Evolutionary conservation across 75 land plant species (phyloP), one percentile per base, ranked within the genome.

Genomic region (Picea glauca): DNA sequence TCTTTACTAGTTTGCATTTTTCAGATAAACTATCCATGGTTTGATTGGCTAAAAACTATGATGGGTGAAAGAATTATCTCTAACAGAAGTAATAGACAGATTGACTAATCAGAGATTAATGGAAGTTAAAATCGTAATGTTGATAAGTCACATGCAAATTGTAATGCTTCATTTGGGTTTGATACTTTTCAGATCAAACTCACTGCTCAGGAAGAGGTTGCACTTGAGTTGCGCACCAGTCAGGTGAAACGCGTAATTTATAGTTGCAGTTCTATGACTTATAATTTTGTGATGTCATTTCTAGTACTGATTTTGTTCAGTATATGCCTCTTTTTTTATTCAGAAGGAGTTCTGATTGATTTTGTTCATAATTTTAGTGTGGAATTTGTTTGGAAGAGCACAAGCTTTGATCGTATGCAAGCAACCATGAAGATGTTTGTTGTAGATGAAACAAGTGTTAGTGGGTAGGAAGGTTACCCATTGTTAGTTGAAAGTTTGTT

Each of bases 371-470:
- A 93, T 20, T 26, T 26, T 26, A 26, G 26, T 0, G 26, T 26
- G 26, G 26, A 26, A 26, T 26, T 26, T 26, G 26, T 26, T 26
- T 26, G 26, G 26, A 26, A 26, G 26, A 26, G 26, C 26, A 26
- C 26, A 26, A 26, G 26, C 26, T 26, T 26, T 26, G 26, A 26
- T 26, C 26, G 26, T 26, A 26, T 26, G 26, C 26, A 26, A 26
- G 88, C 87, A n/a, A 94, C 98, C 11, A 97, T 97, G 99, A 97
- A 97, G 77, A 94, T 87, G n/a, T 94, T 97, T 93, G 99, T 98
- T 78, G 99, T 97, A 43, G 99, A 97, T 86, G 99, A 97, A 77
- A 97, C 99, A 12, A 97, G 99, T 94, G 99, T 97, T 61, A 97
- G 99, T 81, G 99, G 99, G 99, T 97, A 76, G n/a, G 77, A 58